A percentile compares a stretch with the other conserved stretches of the same genome.
These are phyloP conservation scores for Colletotrichum sojae DNA, from an alignment of 2,329 filamentous ascomycete species.

Conservation along the genomic window DNA sequence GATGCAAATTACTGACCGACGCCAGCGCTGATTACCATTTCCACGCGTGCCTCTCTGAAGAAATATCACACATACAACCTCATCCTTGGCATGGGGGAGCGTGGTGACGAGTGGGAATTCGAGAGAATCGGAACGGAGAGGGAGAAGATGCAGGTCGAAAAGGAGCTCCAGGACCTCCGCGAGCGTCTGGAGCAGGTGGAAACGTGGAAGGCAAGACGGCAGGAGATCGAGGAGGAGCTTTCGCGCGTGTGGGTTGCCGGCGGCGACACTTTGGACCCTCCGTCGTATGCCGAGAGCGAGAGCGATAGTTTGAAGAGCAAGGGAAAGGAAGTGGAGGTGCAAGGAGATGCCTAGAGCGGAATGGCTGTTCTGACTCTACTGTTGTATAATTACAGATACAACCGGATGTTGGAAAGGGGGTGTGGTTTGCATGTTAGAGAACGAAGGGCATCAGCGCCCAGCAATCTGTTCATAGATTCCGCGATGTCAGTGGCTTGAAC, in stretches of 20 bases:
- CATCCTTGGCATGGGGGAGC: slow-evolving; percentile 83
- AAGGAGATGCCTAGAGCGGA: slow-evolving; percentile 26
- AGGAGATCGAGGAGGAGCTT: slow-evolving; percentile 88
- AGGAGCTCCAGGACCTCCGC: slow-evolving; percentile 87
- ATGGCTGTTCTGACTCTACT: not conserved
- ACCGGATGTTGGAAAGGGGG: slow-evolving; percentile 3
- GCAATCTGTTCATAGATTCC: slow-evolving; percentile 32
- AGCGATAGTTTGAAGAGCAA: slow-evolving; percentile 34
- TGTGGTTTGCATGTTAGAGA: slow-evolving; percentile 13
- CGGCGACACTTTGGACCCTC: slow-evolving; percentile 63
- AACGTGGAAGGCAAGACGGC: slow-evolving; percentile 82
- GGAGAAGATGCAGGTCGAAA: slow-evolving; percentile 94
- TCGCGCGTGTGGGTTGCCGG: slow-evolving; percentile 72
- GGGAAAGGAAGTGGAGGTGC: slow-evolving; percentile 33
- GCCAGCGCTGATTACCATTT: slow-evolving; percentile 92
- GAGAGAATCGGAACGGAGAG: slow-evolving; percentile 93
- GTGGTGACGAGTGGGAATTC: slow-evolving; percentile 91
- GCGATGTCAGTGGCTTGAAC: slow-evolving; percentile 19
- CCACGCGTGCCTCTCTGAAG: slow-evolving; percentile 92
- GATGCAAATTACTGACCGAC: slow-evolving; percentile 37
- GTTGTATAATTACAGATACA: slow-evolving; percentile 29
- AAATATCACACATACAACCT: slow-evolving; percentile 96
- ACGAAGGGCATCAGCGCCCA: slow-evolving; percentile 2
- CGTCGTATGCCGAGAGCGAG: slow-evolving; percentile 56
- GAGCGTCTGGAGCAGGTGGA: slow-evolving; percentile 87